phyloP scores from a whole-genome alignment of 2,329 filamentous ascomycete genomes.

The Cladophialophora psammophila region DNA sequence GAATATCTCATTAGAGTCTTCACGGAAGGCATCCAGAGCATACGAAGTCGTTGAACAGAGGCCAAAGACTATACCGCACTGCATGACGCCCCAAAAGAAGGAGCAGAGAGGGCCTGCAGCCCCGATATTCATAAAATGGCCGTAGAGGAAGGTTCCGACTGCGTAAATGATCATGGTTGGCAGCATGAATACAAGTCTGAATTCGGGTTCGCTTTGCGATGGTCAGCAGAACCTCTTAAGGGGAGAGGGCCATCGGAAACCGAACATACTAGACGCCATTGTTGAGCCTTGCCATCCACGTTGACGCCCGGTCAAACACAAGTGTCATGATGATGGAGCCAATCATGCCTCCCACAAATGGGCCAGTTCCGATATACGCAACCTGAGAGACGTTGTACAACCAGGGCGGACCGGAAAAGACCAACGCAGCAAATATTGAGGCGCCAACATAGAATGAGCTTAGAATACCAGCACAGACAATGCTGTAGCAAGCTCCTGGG shows the following conservation, averaged over 20 bases:
- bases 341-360: conserved; percentile 33
- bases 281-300: conserved; percentile 53
- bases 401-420: conserved; percentile 45
- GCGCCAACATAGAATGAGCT: no score
- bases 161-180: conserved; percentile 36
- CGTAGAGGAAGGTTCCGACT: conserved; percentile 44
- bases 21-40: conserved; percentile 43
- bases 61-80: conserved; percentile 42
- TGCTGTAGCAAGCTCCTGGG: conserved; percentile 41
- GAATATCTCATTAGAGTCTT: conserved; percentile 43
- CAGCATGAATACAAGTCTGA: conserved; percentile 42
- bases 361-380: conserved; percentile 39
- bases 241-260: no score
- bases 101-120: conserved; percentile 40
- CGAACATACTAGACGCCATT: conserved; percentile 48
- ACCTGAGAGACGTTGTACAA: conserved; percentile 43
- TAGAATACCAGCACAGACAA: no score
- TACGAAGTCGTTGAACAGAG: conserved; percentile 41
- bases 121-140: conserved; percentile 36
- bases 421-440: no score
- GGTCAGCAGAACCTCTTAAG: no score
- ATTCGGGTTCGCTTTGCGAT: conserved; percentile 45
- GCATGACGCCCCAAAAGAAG: conserved; percentile 43
- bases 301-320: conserved; percentile 45
- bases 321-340: conserved; percentile 51